Base-by-base conservation (phyloP, 441 rosid species). In the Codiaeum variegatum region DNA sequence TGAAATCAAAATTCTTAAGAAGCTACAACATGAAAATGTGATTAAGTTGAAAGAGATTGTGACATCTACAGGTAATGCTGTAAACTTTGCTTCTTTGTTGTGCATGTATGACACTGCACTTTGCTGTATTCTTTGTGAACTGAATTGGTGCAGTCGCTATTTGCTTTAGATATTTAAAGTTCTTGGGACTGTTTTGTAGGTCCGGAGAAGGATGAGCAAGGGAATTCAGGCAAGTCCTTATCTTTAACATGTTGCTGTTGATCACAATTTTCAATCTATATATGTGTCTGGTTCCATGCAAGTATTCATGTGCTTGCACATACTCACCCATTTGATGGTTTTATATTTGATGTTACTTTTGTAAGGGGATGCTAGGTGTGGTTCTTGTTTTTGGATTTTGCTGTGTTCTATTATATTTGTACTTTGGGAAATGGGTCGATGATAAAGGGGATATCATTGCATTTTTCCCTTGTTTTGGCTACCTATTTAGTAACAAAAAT, bases 31-130 rank as follows among this genome's bases (percentile, higher is more conserved):
- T 76, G 97, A 91, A 42, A 93, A 93, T 64, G 96, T 91, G 21
- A 88, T 91, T 55, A 91, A 93, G 83, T 81, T 93, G 70, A 93
- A 93, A 85, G 98, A 91, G 88, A 91, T 93, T 62, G 98, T 93
- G 66, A 91, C 94, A 34, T 92, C 98, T 28, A 90, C 94, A 54
- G 98, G 98, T 94, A 86, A 68, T 66, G 49, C 34, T 63, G 24
- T 21, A 31, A 75, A 61, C 0, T 24, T 44, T 42, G 11, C 36
- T 28, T 3, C 31, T 26, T 26, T 4, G 16, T 26, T 49, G 16
- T 54, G 21, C 49, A 24, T 70, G 21, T 26, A 28, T 56, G 28
- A 24, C 5, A 12, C 3, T 63, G 26, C 32, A 4, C 32, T 12
- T 18, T 70, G 56, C 52, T 36, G 44, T 24, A 23, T 28, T 63